These are phyloP conservation scores for Willaertia magna DNA, from an alignment of 208 protist species.

Conservation along the genomic window DNA sequence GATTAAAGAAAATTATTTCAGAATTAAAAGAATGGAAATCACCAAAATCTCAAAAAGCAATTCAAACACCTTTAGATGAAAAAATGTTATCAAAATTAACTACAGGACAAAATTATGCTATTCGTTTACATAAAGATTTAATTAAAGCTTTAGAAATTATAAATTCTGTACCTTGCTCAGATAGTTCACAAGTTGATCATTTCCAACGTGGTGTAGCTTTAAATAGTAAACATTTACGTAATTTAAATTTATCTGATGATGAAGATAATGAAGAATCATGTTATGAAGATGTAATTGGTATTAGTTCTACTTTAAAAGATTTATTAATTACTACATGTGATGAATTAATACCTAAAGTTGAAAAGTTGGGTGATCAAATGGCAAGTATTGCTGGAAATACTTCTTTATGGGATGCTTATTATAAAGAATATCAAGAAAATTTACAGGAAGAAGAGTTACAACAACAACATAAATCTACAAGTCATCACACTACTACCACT, in stretches of 20 bases:
- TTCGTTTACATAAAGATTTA: not conserved
- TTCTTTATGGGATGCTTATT: not conserved
- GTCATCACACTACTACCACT: too few species aligned
- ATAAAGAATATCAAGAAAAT: not conserved
- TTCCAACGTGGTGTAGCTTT: not conserved
- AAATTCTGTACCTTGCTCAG: not conserved
- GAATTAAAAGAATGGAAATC: not conserved
- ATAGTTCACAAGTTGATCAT: too few species aligned
- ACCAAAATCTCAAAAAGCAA: not conserved
- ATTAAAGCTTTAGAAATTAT: not conserved
- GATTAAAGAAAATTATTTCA: not conserved
- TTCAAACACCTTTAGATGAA: not conserved
- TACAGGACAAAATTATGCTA: not conserved
- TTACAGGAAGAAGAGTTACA: not conserved
- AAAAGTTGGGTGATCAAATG: not conserved
- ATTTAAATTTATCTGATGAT: not conserved
- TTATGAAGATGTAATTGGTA: not conserved
- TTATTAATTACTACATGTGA: not conserved
- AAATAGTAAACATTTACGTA: not conserved
- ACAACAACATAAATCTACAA: not conserved
- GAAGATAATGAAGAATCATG: not conserved
- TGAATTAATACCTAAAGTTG: not conserved
- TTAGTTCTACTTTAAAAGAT: not conserved
- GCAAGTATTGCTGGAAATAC: not conserved
- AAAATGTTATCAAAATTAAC: constrained; percentile 1